These are phyloP conservation scores for Tulasnella sp. DNA, from an alignment of 768 basidiomycete genomes.

Conservation along the genomic window DNA sequence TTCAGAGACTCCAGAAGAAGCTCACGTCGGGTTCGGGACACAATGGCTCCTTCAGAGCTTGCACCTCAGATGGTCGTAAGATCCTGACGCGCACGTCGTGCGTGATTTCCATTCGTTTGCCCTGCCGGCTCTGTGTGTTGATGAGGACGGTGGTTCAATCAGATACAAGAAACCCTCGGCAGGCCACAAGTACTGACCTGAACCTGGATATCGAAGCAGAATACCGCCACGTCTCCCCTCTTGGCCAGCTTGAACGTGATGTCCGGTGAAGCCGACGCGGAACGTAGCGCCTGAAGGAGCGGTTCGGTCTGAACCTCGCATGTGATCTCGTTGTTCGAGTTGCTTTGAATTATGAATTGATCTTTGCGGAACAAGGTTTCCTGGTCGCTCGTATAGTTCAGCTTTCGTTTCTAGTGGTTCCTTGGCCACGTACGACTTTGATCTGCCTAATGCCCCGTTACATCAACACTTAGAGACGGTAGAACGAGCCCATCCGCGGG, in stretches of 20 bases:
- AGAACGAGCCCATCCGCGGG: neutral
- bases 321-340: constrained; percentile 66
- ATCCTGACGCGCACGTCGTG: constrained; percentile 81
- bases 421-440: constrained; percentile 14
- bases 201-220: constrained; percentile 61
- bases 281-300: constrained; percentile 60
- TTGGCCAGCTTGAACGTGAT: constrained; percentile 79
- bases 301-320: constrained; percentile 63
- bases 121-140: constrained; percentile 42
- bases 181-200: constrained; percentile 4
- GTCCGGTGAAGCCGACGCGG: constrained; percentile 39
- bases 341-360: constrained; percentile 73
- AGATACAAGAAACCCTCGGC: constrained; percentile 30
- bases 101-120: constrained; percentile 49
- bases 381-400: neutral
- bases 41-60: constrained; percentile 60
- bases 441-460: constrained; percentile 16
- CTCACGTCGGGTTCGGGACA: constrained; percentile 77
- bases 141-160: neutral
- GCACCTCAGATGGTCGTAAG: constrained; percentile 61
- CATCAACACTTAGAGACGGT: constrained; percentile 23
- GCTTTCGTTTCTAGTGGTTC: neutral
- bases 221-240: constrained; percentile 66
- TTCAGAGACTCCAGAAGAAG: neutral
- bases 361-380: constrained; percentile 46